Evolutionary conservation across 768 basidiomycete genomes (phyloP).

Genomic region (Termitomyces sp.): DNA sequence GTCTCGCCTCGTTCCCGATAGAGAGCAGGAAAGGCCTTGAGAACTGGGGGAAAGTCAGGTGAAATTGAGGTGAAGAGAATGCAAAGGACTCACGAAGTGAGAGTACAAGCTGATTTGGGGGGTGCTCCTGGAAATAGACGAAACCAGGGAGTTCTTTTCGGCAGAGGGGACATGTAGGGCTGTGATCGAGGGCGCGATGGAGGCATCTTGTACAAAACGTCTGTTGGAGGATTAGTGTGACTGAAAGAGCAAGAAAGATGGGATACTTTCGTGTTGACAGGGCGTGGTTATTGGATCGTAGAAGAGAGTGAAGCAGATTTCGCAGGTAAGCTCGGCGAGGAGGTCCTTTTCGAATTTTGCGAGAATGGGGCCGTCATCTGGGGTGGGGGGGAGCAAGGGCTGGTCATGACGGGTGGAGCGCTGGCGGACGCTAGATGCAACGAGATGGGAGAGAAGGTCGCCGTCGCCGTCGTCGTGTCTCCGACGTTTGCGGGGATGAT

Average conservation of each 20-base stretch:
- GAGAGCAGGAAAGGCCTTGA: conserved; percentile 58
- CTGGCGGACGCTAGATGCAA: conserved; percentile 23
- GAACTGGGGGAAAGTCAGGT: conserved; percentile 35
- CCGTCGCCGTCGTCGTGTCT: conserved; percentile 13
- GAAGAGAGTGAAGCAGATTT: conserved; percentile 84
- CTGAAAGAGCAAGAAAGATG: conserved; percentile 10
- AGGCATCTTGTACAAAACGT: conserved; percentile 91
- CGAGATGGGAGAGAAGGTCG: conserved; percentile 35
- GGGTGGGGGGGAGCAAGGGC: conserved; percentile 23
- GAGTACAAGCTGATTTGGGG: conserved; percentile 66
- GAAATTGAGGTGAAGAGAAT: conserved; percentile 1
- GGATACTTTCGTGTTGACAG: conserved; percentile 80
- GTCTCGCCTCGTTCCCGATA: conserved; percentile 58
- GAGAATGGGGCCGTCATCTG: conserved; percentile 18
- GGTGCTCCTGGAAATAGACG: conserved; percentile 76
- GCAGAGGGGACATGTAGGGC: conserved; percentile 78
- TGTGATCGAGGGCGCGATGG: conserved; percentile 87
- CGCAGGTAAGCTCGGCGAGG: conserved; percentile 72
- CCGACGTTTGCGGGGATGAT: conserved; percentile 13
- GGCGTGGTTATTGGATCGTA: conserved; percentile 88
- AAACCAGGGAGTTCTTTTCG: conserved; percentile 71
- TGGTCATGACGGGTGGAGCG: conserved; percentile 25
- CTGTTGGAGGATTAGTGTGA: conserved; percentile 30
- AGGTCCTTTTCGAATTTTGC: conserved; percentile 56
- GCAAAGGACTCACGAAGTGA: conserved; percentile 50